Percentiles rank a stretch among this genome's conserved stretches.
These are phyloP conservation scores for Fusarium albidum DNA, from an alignment of 2,329 filamentous ascomycete genomes.

Conservation along the genomic window DNA sequence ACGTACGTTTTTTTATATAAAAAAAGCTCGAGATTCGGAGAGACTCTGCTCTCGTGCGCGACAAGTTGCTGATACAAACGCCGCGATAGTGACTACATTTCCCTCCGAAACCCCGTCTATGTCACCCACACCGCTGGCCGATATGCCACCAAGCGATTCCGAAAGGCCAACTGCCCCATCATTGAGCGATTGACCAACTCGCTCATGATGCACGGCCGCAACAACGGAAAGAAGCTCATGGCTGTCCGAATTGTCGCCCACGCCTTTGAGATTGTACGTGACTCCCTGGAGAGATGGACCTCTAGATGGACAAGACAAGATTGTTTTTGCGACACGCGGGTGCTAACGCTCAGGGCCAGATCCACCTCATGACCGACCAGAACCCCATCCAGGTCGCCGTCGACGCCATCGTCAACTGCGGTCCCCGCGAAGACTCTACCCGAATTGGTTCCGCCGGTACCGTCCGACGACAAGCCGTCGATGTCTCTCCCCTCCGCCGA, in stretches of 20 bases:
- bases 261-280: conserved; percentile 98
- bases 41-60: conserved; percentile 23
- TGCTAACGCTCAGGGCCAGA: conserved; percentile 62
- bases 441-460: conserved; percentile 99
- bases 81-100: conserved; percentile 90
- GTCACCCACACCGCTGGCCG: conserved; percentile 98
- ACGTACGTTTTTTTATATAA: conserved; percentile 71
- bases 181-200: conserved; percentile 99
- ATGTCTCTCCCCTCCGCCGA: conserved; percentile 98
- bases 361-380: conserved; percentile 99
- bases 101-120: conserved; percentile 99
- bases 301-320: background rate
- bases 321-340: conserved; percentile 7
- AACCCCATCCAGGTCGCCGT: conserved; percentile 99
- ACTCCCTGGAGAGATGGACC: conserved; percentile 9
- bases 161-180: conserved; percentile 99
- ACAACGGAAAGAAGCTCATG: conserved; percentile 99
- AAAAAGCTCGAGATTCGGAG: conserved; percentile 20
- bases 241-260: conserved; percentile 99
- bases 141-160: conserved; percentile 99
- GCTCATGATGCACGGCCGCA: conserved; percentile 99
- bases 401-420: conserved; percentile 99
- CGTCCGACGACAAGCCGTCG: conserved; percentile 99
- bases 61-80: conserved; percentile 45
- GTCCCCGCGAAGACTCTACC: conserved; percentile 99